Evolutionary conservation across 164 flowering plant genomes (phyloP).

Genomic region (Pachysandra terminalis): DNA sequence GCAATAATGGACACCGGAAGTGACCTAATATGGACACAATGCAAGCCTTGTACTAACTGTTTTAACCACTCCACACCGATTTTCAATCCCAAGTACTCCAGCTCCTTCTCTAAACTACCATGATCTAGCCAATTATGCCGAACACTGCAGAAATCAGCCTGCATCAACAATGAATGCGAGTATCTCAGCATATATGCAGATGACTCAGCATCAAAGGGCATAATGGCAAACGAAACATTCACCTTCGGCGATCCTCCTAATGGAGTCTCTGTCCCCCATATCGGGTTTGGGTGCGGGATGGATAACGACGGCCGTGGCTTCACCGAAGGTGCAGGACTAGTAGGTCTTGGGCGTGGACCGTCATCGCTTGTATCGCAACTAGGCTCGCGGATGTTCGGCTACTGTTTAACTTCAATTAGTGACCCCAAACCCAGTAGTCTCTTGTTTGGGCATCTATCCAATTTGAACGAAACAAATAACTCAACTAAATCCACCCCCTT

Average conservation of each 20-base stretch:
- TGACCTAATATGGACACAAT: constrained; percentile 89
- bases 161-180: constrained; percentile 43
- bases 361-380: constrained; percentile 80
- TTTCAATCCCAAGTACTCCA: constrained; percentile 64
- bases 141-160: constrained; percentile 33
- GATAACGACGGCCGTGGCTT: constrained; percentile 70
- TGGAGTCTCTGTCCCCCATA: constrained; percentile 29
- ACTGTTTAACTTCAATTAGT: constrained; percentile 69
- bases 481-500: constrained; percentile 45
- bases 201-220: constrained; percentile 62
- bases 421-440: constrained; percentile 49
- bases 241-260: constrained; percentile 31
- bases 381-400: constrained; percentile 60
- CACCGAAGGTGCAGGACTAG: constrained; percentile 64
- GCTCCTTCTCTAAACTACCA: constrained; percentile 49
- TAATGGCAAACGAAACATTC: constrained; percentile 68
- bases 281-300: constrained; percentile 81
- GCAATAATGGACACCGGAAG: constrained; percentile 91
- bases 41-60: constrained; percentile 68
- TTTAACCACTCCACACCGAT: constrained; percentile 56
- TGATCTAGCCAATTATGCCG: constrained; percentile 52
- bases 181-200: constrained; percentile 76
- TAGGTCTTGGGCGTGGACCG: constrained; percentile 89
- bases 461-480: constrained; percentile 1
- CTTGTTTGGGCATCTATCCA: constrained; percentile 58